A percentile compares a stretch with the other conserved stretches of the same genome.
These are phyloP conservation scores for Capronia epimyces DNA, from an alignment of 2,329 filamentous ascomycete genomes.

Conservation along the genomic window DNA sequence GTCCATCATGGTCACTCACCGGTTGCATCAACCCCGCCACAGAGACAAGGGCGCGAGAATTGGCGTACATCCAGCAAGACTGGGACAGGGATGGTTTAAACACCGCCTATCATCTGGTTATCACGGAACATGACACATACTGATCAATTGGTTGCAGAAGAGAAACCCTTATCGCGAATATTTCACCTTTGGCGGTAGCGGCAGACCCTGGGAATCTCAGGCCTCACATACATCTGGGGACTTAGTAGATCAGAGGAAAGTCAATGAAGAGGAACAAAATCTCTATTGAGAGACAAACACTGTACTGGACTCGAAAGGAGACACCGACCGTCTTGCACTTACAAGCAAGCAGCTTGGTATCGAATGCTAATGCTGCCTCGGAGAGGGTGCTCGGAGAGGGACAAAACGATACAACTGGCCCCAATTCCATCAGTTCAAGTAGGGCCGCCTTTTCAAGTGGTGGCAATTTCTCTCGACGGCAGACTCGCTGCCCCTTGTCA, in stretches of 20 bases:
- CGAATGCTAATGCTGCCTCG: slow-evolving; percentile 19
- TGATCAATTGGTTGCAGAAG: no score
- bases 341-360: slow-evolving; percentile 25
- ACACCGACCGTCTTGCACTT: slow-evolving; percentile 24
- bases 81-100: no score
- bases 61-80: no score
- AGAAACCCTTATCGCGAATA: no score
- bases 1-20: no score
- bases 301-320: slow-evolving; percentile 5
- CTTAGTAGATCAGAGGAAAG: background rate
- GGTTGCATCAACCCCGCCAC: no score
- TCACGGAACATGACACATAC: no score
- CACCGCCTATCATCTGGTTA: no score
- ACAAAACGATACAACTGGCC: background rate
- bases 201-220: background rate
- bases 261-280: background rate
- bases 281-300: background rate
- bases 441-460: background rate
- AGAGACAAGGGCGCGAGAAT: no score
- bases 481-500: slow-evolving; percentile 5
- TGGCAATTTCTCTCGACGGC: background rate
- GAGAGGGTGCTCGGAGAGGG: background rate
- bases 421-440: background rate
- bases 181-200: no score
- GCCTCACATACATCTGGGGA: no score